phyloP scores from a whole-genome alignment of 768 basidiomycete genomes.

The Amanita pallidorosea region DNA sequence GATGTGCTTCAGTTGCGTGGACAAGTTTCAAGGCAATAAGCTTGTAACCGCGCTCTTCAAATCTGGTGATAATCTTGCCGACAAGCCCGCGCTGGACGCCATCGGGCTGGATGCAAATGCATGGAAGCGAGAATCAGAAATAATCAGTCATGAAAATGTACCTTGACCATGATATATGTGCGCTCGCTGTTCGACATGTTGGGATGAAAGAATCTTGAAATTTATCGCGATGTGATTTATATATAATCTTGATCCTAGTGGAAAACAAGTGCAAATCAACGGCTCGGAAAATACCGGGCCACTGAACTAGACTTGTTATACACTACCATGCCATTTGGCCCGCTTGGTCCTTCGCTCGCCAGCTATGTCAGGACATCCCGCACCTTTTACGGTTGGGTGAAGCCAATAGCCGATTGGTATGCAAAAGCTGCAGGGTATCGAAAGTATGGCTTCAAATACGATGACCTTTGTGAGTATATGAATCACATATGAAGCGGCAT shows the following conservation, averaged over 20 bases:
- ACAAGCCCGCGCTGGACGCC: constrained; percentile 95
- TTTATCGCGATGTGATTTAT: constrained; percentile 9
- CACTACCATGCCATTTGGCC: constrained; percentile 36
- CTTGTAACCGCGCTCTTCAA: constrained; percentile 98
- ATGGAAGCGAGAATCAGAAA: background rate
- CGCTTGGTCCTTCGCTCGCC: constrained; percentile 68
- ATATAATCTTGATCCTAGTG: background rate
- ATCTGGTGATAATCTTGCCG: constrained; percentile 91
- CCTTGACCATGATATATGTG: constrained; percentile 99
- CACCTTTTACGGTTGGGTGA: constrained; percentile 55
- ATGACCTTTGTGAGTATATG: constrained; percentile 75
- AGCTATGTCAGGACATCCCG: constrained; percentile 62
- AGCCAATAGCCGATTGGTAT: constrained; percentile 79
- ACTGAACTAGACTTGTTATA: constrained; percentile 5
- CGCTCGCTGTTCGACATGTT: constrained; percentile 69
- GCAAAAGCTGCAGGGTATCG: constrained; percentile 75
- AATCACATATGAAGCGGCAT: constrained; percentile 4
- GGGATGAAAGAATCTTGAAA: constrained; percentile 17
- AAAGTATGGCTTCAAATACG: constrained; percentile 81
- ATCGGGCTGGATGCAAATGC: constrained; percentile 59
- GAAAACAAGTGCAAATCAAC: constrained; percentile 6
- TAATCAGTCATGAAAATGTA: constrained; percentile 14
- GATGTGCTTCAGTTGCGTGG: constrained; percentile 68
- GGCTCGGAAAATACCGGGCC: constrained; percentile 5
- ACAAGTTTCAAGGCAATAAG: constrained; percentile 90